These are phyloP conservation scores for Theileria sp. DNA, from an alignment of 169 alveolate genomes.

Conservation along the genomic window DNA sequence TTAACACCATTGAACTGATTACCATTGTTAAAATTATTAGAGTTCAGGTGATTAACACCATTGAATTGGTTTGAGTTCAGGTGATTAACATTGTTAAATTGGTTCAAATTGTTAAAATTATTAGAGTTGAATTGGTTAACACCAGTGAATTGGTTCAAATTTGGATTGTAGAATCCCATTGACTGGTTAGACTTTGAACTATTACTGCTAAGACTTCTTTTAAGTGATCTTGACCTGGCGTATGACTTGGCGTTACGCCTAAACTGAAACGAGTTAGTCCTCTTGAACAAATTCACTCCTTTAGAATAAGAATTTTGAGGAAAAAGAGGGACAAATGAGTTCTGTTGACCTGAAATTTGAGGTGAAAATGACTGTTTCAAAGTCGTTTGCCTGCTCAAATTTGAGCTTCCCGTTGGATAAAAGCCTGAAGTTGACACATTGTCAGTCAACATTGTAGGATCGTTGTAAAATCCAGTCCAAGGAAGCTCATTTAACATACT, in stretches of 20 bases:
- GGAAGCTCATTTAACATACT: neutral
- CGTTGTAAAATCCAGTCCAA: neutral
- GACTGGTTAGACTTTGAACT: slow-evolving; percentile 7
- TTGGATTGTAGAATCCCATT: neutral
- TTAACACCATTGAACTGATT: too few species aligned
- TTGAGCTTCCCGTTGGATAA: neutral
- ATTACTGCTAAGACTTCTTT: neutral
- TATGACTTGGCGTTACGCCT: neutral
- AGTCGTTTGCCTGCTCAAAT: slow-evolving; percentile 3
- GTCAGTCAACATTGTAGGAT: neutral
- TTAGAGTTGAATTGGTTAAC: too few species aligned
- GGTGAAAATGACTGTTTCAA: slow-evolving; percentile 3
- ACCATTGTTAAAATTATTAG: too few species aligned
- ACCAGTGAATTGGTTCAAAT: too few species aligned
- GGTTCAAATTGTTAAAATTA: neutral
- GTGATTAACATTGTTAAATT: neutral
- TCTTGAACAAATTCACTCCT: neutral
- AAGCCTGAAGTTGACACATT: neutral
- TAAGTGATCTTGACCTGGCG: neutral
- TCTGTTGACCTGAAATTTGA: neutral
- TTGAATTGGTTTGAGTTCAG: neutral
- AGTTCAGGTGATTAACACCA: neutral
- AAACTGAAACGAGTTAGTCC: neutral
- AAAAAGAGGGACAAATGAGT: neutral
- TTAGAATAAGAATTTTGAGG: neutral